phyloP scores from a whole-genome alignment of 441 rosid genomes.

The Arabidopsis hybrid region DNA sequence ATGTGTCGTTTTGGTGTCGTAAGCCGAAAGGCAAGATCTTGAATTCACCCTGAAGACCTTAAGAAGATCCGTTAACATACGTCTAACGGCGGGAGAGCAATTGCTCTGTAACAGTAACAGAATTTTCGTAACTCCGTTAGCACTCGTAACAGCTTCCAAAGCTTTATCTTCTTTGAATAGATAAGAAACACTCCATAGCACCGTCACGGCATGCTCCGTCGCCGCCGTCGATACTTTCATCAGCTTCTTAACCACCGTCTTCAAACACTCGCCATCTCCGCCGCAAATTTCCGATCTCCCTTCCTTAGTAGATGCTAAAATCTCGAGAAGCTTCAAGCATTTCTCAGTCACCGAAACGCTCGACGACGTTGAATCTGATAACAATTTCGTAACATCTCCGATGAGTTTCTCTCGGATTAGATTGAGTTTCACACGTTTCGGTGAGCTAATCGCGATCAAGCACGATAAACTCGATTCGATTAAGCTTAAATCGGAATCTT shows the following conservation, averaged over 20 bases:
- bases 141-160: slow-evolving; percentile 61
- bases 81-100: slow-evolving; percentile 76
- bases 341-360: slow-evolving; percentile 60
- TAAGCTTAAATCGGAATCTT: slow-evolving; percentile 50
- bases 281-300: slow-evolving; percentile 61
- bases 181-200: slow-evolving; percentile 79
- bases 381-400: slow-evolving; percentile 46
- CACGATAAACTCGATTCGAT: slow-evolving; percentile 65
- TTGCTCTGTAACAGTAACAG: slow-evolving; percentile 89
- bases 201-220: slow-evolving; percentile 82
- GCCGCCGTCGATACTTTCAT: slow-evolving; percentile 71
- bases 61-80: slow-evolving; percentile 77
- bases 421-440: slow-evolving; percentile 56
- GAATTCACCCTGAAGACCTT: slow-evolving; percentile 68
- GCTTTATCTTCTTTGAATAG: slow-evolving; percentile 69
- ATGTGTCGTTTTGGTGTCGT: slow-evolving; percentile 90
- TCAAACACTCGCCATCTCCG: slow-evolving; percentile 51
- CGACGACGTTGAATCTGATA: slow-evolving; percentile 46
- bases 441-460: slow-evolving; percentile 53
- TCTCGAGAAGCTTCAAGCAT: slow-evolving; percentile 71
- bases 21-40: slow-evolving; percentile 70
- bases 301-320: slow-evolving; percentile 61
- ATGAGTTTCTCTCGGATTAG: slow-evolving; percentile 51
- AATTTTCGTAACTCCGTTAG: slow-evolving; percentile 75
- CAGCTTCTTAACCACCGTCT: slow-evolving; percentile 64